Base-by-base conservation (phyloP, 371 early-diverging fungal species). In the Syncephalastrum monosporum region DNA sequence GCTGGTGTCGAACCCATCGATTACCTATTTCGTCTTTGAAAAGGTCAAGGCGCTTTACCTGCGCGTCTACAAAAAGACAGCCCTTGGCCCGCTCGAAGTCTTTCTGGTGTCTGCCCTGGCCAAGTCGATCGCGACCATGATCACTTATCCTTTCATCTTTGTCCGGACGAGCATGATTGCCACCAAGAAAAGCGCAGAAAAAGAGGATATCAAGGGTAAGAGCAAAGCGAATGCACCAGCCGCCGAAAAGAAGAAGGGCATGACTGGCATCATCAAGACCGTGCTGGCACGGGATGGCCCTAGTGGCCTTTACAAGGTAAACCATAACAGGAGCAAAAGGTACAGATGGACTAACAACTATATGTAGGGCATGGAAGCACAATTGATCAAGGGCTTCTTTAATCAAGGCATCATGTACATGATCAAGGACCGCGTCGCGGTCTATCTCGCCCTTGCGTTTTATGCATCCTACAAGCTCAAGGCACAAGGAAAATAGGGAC, bases 361-460 rank as follows among this genome's bases (percentile, higher is more conserved):
- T n/a, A 12, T 19, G n/a, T 45, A 70, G 61, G 79, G 79, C 14
- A 75, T 78, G 69, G 71, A 72, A 43, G 78, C 82, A 13, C 84
- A 84, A 46, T 74, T 84, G 61, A 75, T 71, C 60, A 84, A 84
- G 57, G 84, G 84, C 1, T 84, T 84, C 67, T 84, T 84, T 57
- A 82, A 81, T 24, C 80, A 80, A 55, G 84, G 84, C 13, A 67
- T 84, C 59, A 81, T 84, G 82, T 84, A 78, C 57, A 81, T 84
- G 82, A 84, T 84, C 63, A 84, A 84, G 64, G 84, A 82, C 47
- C 76, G 77, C 42, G 81, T 84, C 19, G 82, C 79, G 17, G 69
- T 74, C 7, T 82, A 79, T 59, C 71, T 84, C 54, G 55, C 79
- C 8, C 50, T 82, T 7, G 48, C 77, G 33, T 84, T 84, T 51